Base-by-base conservation (phyloP, 495 filamentous ascomycete species). In the Xylaria castorea region DNA sequence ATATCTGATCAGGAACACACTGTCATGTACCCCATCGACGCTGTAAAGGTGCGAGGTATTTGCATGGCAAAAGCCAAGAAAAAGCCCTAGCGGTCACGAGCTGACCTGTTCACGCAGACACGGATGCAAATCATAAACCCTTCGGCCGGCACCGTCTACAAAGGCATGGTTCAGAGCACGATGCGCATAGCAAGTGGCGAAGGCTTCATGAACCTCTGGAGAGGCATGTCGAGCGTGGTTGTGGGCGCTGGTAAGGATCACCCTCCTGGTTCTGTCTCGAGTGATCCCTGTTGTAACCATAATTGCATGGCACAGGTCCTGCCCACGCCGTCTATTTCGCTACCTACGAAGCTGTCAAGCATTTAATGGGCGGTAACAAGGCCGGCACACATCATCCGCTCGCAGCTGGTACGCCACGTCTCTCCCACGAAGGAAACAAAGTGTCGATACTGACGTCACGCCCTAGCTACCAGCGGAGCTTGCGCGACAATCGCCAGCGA, bases 251-350 rank as follows among this genome's bases (percentile, higher is more conserved):
- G 96, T 98, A 82, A 74, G 91, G 82, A 70, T 32, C 65, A 34
- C 48, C 60, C 16, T 65, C 36, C 11, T 14, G 14, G 27, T 22
- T 50, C 9, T 16, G 18, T 36, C 42, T 36, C 32, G 11, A 44
- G 11, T 11, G 34, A 62, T 20, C 14, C 5, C n/a, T n/a, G 22
- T 12, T 70, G 70, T 72, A 51, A 75, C 60, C 25, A 64, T 67
- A 51, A 42, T 32, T 32, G 46, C 18, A 68, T 64, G 77, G 40
- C 74, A 68, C 73, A 98, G 96, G 95, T 74, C 96, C 96, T 72
- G 96, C 96, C 61, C 96, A 99, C 78, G 96, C 96, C 25, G 94
- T 98, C 58, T 98, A 99, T 81, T 99, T 99, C 80, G 94, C 93
- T 55, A 98, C 96, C 66, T 99, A 98, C 78, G 96, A 99, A 85